Conservation (phyloP, 116 monocot species). For the Zostera marina region DNA sequence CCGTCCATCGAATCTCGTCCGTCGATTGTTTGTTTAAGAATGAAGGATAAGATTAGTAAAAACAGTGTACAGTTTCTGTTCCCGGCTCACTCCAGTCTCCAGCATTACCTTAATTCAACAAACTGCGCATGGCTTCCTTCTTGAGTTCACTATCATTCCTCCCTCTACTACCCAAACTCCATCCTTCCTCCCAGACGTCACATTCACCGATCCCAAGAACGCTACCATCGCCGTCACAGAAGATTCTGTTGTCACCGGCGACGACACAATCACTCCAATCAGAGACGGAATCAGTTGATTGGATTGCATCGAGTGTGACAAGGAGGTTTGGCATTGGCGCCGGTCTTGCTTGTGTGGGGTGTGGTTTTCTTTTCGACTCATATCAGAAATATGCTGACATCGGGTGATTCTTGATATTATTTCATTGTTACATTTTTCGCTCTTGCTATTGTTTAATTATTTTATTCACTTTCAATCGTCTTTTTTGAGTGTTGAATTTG, state of each 20-base stretch:
- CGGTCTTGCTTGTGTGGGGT: constrained; percentile 78
- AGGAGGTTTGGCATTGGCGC: constrained; percentile 86
- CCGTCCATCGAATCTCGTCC: too few relatives aligned
- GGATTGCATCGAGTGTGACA: constrained; percentile 70
- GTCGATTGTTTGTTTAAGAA: too few relatives aligned
- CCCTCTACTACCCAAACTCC: constrained; percentile 17
- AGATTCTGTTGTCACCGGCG: constrained; percentile 2
- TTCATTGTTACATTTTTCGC: not conserved
- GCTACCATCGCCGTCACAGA: constrained; percentile 7
- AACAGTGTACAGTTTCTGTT: not conserved
- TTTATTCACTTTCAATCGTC: not conserved
- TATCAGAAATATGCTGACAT: constrained; percentile 59
- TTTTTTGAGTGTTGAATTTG: not conserved
- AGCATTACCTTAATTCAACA: not conserved
- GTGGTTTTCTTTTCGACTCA: constrained; percentile 74
- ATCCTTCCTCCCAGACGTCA: constrained; percentile 17
- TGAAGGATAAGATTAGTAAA: constrained; percentile 1
- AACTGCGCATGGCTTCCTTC: constrained; percentile 34
- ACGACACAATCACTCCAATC: not conserved
- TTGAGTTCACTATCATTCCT: constrained; percentile 25
- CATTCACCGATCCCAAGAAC: constrained; percentile 5
- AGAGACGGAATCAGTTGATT: constrained; percentile 45
- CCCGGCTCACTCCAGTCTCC: not conserved
- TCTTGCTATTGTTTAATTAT: not conserved
- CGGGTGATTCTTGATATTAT: constrained; percentile 16